A percentile compares a stretch with the other conserved stretches of the same genome.
Evolutionary conservation across 768 basidiomycete species (phyloP).

Genomic region (Naganishia kalamii): DNA sequence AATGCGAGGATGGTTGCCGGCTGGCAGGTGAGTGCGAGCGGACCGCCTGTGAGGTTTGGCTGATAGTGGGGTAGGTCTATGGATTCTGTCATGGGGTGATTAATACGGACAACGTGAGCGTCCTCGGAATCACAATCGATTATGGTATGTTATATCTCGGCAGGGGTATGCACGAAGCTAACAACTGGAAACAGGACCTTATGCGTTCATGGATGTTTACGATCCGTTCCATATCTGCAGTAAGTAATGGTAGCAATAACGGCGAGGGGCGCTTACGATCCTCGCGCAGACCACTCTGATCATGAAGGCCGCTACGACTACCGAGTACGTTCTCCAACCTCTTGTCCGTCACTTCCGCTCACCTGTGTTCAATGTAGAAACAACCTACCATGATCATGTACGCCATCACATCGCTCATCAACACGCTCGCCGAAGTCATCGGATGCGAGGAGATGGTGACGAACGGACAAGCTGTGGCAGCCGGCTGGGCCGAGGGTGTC

Average conservation of each 20-base stretch:
- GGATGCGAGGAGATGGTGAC: constrained; percentile 63
- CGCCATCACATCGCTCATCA: constrained; percentile 61
- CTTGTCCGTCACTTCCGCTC: neutral
- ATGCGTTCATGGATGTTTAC: constrained; percentile 91
- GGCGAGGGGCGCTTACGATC: neutral
- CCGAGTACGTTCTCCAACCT: constrained; percentile 44
- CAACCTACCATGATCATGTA: constrained; percentile 55
- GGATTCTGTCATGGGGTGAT: constrained; percentile 70
- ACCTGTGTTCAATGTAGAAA: constrained; percentile 26
- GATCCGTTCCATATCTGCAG: constrained; percentile 78
- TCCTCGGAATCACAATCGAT: constrained; percentile 53
- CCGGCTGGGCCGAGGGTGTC: constrained; percentile 61
- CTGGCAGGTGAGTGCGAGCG: constrained; percentile 62
- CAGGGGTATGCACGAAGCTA: neutral
- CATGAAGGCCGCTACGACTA: constrained; percentile 71
- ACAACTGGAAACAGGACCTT: constrained; percentile 52
- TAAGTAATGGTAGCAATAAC: constrained; percentile 25
- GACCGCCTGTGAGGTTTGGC: neutral
- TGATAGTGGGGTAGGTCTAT: constrained; percentile 30
- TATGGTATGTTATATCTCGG: constrained; percentile 49
- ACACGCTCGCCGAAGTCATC: constrained; percentile 71
- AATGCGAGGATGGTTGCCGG: constrained; percentile 89
- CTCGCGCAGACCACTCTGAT: constrained; percentile 62
- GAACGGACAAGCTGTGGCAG: constrained; percentile 43
- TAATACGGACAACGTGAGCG: constrained; percentile 76